Evolutionary conservation across 768 basidiomycete genomes (phyloP).

Genomic region (Naganishia kalamii): DNA sequence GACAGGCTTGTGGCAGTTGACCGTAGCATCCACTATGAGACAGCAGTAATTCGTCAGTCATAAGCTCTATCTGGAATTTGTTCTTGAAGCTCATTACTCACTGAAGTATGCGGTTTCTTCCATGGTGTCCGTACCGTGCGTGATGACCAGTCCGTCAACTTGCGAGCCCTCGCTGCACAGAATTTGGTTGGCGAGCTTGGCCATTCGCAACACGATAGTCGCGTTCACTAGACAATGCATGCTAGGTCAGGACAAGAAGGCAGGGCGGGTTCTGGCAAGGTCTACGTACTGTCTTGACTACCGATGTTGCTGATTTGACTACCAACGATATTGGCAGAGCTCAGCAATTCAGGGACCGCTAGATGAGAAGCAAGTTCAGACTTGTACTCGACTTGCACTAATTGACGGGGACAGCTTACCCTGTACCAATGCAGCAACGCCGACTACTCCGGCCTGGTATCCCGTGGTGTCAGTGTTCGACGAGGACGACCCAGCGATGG

Average conservation of each 20-base stretch:
- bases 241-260: background rate
- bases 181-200: constrained; percentile 30
- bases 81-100: constrained; percentile 2
- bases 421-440: constrained; percentile 23
- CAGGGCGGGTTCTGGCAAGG: background rate
- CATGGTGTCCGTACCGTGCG: constrained; percentile 38
- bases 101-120: constrained; percentile 42
- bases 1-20: constrained; percentile 41
- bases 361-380: background rate
- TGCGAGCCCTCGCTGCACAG: constrained; percentile 31
- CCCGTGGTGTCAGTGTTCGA: constrained; percentile 22
- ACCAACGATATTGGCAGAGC: constrained; percentile 26
- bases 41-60: background rate
- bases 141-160: constrained; percentile 34
- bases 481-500: constrained; percentile 27
- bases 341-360: constrained; percentile 22
- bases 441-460: constrained; percentile 24
- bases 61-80: background rate
- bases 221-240: background rate
- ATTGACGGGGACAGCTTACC: background rate
- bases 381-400: background rate
- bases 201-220: constrained; percentile 20
- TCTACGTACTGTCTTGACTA: constrained; percentile 6
- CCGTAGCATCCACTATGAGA: constrained; percentile 35
- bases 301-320: constrained; percentile 23